Percentiles rank a stretch among this genome's conserved stretches.
Conservation (phyloP, 139 green algal species). For the Chlamydomonas sp. region DNA sequence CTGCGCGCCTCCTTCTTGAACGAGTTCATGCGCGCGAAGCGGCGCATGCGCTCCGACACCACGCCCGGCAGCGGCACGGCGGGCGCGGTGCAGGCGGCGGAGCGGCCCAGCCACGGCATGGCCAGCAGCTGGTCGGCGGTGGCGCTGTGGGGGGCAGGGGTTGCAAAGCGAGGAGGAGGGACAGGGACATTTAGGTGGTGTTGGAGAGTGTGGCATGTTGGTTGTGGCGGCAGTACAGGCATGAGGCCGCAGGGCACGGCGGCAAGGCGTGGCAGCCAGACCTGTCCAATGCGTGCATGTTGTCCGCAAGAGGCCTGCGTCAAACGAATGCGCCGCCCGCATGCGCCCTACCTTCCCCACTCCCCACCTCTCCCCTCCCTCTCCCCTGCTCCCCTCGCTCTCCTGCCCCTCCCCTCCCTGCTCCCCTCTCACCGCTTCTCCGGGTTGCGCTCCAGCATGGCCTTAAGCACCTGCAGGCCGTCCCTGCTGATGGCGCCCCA, state of each 20-base stretch:
- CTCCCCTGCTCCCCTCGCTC: neutral
- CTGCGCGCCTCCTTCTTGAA: constrained; percentile 92
- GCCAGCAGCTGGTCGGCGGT: constrained; percentile 72
- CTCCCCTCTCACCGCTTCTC: constrained; percentile 53
- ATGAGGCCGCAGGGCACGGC: neutral
- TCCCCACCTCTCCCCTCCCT: neutral
- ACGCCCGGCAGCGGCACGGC: constrained; percentile 34
- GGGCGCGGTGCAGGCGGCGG: constrained; percentile 23
- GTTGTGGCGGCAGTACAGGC: neutral
- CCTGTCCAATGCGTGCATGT: neutral
- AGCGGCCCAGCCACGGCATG: constrained; percentile 33
- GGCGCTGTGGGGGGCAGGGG: constrained; percentile 32
- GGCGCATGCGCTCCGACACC: constrained; percentile 83
- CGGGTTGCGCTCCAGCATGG: constrained; percentile 42
- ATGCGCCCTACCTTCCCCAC: neutral
- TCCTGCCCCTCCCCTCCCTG: neutral
- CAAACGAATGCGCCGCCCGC: neutral
- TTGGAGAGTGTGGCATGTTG: neutral
- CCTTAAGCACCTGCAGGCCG: constrained; percentile 5
- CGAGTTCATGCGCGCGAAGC: constrained; percentile 93
- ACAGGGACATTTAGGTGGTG: neutral
- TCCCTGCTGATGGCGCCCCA: constrained; percentile 21
- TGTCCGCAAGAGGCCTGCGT: neutral
- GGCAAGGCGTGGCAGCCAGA: neutral
- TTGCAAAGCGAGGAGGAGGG: neutral